Evolutionary conservation across 1,284 basidiomycete species (phyloP), one percentile per base, ranked within the genome.

Genomic region (Puccinia polysora): DNA sequence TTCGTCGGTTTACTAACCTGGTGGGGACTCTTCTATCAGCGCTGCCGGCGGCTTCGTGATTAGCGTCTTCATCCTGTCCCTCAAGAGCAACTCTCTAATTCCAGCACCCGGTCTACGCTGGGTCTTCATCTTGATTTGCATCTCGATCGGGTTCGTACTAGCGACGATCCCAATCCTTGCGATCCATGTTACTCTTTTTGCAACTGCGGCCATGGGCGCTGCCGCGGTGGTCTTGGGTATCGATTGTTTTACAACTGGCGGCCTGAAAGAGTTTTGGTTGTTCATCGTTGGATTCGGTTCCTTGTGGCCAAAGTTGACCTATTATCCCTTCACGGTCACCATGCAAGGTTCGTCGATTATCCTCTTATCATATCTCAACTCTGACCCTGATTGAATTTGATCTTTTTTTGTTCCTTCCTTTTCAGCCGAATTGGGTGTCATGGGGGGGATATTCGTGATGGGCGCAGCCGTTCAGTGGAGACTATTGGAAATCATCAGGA

Each of bases 241-340:
- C 5, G 68, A 71, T 50, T 71, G 68, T n/a, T 71, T 71, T 47
- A 59, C 67, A 15, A 49, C 55, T 1, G 43, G 30, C 25, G 67
- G 67, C 28, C 23, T 69, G 55, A 69, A 69, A 60, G 67, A 69
- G 43, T 69, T 58, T 47, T 69, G 67, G 67, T n/a, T 69, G 18
- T 69, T 49, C 25, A 69, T 59, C n/a, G 25, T 69, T 14, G 67
- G 67, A 6, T 69, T 69, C n/a, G 56, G 67, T 14, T 20, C 23
- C n/a, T 45, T 69, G 5, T 69, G 58, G 3, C 55, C 55, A 8
- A 0, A 34, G 6, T 45, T 69, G 4, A 50, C 43, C 38, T 49
- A 49, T 20, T 69, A 59, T 15, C 67, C 67, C 15, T 56, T 59
- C 34, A 69, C 67, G 3, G 40, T 60, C 10, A 60, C 67, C 2